These are phyloP conservation scores for Trichosanthes cucumerina DNA, from an alignment of 306 rosid species.

Conservation along the genomic window DNA sequence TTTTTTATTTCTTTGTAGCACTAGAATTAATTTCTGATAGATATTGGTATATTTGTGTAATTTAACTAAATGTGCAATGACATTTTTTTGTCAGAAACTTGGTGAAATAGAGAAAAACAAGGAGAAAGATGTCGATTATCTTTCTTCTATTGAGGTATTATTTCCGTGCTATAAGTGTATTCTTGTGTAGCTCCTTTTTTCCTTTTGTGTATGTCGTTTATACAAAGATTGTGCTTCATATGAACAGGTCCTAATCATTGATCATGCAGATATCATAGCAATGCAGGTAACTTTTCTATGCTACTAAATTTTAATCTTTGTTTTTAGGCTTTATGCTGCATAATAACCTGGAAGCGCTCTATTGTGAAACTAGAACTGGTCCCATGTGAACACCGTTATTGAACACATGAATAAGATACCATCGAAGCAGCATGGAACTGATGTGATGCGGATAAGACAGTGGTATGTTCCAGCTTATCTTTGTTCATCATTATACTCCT, in stretches of 20 bases:
- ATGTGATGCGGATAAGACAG: conserved; percentile 78
- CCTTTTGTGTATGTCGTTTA: background rate
- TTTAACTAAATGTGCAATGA: conserved; percentile 8
- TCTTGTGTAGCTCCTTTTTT: conserved; percentile 2
- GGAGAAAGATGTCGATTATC: conserved; percentile 87
- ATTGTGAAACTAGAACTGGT: conserved; percentile 55
- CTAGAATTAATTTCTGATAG: background rate
- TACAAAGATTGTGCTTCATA: conserved; percentile 5
- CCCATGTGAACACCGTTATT: conserved; percentile 54
- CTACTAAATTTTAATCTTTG: conserved; percentile 18
- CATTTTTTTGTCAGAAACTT: conserved; percentile 57
- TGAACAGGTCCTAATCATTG: conserved; percentile 76
- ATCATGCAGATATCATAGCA: conserved; percentile 85
- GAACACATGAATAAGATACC: conserved; percentile 68
- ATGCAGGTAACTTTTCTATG: conserved; percentile 55
- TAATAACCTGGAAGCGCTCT: background rate
- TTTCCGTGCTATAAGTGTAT: conserved; percentile 2
- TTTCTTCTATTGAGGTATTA: conserved; percentile 87
- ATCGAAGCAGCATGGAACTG: conserved; percentile 61
- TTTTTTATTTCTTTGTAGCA: background rate
- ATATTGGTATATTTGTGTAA: background rate
- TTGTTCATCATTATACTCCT: background rate
- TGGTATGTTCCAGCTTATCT: conserved; percentile 35
- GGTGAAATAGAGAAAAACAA: conserved; percentile 46
- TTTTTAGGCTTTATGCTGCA: conserved; percentile 1